Evolutionary conservation across 257 asterid genomes (phyloP).

Genomic region (Fraxinus quadrangulata): DNA sequence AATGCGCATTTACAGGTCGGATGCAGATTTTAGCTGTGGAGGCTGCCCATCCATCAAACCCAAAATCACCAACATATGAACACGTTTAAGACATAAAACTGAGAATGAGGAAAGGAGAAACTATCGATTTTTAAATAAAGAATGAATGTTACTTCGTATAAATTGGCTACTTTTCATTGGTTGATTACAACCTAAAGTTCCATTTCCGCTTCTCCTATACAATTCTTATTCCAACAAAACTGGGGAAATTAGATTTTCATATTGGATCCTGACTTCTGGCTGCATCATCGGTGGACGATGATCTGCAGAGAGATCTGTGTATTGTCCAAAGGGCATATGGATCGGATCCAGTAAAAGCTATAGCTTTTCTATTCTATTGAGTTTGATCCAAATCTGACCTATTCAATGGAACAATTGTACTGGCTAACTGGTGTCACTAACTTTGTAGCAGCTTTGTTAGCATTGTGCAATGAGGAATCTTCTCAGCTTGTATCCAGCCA

Average conservation of each 20-base stretch:
- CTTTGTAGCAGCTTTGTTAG: too few relatives aligned
- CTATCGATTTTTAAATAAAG: too few relatives aligned
- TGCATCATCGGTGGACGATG: background rate
- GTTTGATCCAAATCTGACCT: background rate
- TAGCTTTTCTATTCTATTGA: background rate
- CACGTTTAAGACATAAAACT: background rate
- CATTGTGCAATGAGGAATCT: background rate
- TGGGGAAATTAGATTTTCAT: background rate
- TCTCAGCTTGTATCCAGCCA: background rate
- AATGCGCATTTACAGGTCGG: slow-evolving; percentile 52
- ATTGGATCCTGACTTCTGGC: background rate
- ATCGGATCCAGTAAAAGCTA: background rate
- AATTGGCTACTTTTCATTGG: background rate
- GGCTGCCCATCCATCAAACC: slow-evolving; percentile 59
- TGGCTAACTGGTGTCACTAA: too few relatives aligned
- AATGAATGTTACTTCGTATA: background rate
- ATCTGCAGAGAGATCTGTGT: too few relatives aligned
- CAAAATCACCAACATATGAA: slow-evolving; percentile 20
- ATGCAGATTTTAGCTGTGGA: slow-evolving; percentile 48
- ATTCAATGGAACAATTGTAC: background rate
- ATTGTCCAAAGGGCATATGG: background rate
- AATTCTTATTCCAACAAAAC: background rate
- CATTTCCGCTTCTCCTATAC: background rate
- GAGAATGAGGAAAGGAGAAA: background rate
- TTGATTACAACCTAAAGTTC: background rate